Conservation (phyloP, 1,139 yeast genomes). For the Suhomyces atakaporum region DNA sequence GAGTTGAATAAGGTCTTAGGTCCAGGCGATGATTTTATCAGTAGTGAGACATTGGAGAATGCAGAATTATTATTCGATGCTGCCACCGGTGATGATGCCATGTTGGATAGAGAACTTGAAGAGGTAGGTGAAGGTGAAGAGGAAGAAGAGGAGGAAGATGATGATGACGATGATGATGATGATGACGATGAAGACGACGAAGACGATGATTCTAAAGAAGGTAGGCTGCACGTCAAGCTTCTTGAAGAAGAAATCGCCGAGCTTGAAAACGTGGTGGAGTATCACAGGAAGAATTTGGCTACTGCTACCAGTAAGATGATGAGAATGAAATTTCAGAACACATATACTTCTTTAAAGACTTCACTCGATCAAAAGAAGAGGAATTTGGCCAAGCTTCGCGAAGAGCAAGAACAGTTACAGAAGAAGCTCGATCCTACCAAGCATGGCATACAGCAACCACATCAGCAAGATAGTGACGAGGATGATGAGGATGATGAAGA, state of each 20-base stretch:
- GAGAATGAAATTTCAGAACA: slow-evolving; percentile 83
- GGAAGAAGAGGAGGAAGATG: slow-evolving; percentile 25
- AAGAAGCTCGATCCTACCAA: slow-evolving; percentile 20
- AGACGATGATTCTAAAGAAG: slow-evolving; percentile 34
- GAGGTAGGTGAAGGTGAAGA: slow-evolving; percentile 20
- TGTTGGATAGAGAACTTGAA: slow-evolving; percentile 14
- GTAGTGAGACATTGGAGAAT: slow-evolving; percentile 7
- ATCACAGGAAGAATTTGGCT: slow-evolving; percentile 71
- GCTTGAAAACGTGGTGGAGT: slow-evolving; percentile 74
- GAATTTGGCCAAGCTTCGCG: slow-evolving; percentile 51
- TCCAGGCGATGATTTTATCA: slow-evolving; percentile 14
- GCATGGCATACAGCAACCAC: slow-evolving; percentile 16
- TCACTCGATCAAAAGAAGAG: slow-evolving; percentile 82
- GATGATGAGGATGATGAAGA: slow-evolving; percentile 22
- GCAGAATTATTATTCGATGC: slow-evolving; percentile 14
- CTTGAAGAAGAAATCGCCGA: slow-evolving; percentile 85
- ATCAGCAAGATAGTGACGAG: slow-evolving; percentile 18
- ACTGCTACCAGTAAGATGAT: slow-evolving; percentile 86
- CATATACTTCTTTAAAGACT: slow-evolving; percentile 73
- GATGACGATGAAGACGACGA: slow-evolving; percentile 33
- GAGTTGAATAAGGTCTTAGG: slow-evolving; percentile 46
- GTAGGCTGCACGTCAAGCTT: slow-evolving; percentile 71
- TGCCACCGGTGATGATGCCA: slow-evolving; percentile 15
- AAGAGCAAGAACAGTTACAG: slow-evolving; percentile 26
- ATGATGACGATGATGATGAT: slow-evolving; percentile 30